These are phyloP conservation scores for Lepiota brunneoincarnata DNA, from an alignment of 768 basidiomycete species.

Conservation along the genomic window DNA sequence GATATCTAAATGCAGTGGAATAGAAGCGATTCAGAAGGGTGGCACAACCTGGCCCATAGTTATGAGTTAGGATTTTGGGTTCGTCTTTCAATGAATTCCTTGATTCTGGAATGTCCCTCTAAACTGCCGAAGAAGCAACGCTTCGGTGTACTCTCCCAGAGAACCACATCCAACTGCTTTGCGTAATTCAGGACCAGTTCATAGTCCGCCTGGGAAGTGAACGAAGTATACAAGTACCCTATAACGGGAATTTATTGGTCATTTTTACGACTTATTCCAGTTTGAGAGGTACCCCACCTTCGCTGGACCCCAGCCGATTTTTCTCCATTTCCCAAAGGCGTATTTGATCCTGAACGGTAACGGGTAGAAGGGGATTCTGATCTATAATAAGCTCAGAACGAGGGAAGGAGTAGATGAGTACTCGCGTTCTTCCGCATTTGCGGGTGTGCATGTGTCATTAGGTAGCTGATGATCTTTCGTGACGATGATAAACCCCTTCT, in stretches of 20 bases:
- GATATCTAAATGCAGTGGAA: not conserved
- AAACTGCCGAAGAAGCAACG: slow-evolving; percentile 82
- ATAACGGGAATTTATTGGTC: slow-evolving; percentile 20
- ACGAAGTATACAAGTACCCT: slow-evolving; percentile 89
- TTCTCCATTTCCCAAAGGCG: slow-evolving; percentile 96
- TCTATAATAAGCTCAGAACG: slow-evolving; percentile 19
- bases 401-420: slow-evolving; percentile 15
- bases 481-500: slow-evolving; percentile 5
- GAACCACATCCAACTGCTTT: slow-evolving; percentile 71
- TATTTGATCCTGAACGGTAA: slow-evolving; percentile 98
- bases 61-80: slow-evolving; percentile 20
- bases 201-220: slow-evolving; percentile 85
- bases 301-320: slow-evolving; percentile 83
- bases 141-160: slow-evolving; percentile 77
- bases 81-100: slow-evolving; percentile 76
- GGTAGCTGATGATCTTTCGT: slow-evolving; percentile 88
- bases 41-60: not conserved
- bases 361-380: slow-evolving; percentile 90
- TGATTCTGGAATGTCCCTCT: slow-evolving; percentile 77
- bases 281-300: slow-evolving; percentile 53
- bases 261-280: slow-evolving; percentile 19
- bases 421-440: slow-evolving; percentile 93
- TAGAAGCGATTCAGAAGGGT: not conserved
- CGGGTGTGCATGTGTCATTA: slow-evolving; percentile 92
- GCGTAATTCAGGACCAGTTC: slow-evolving; percentile 86